phyloP scores from a whole-genome alignment of 2,329 filamentous ascomycete species.

The Byssoonygena ceratinophila region DNA sequence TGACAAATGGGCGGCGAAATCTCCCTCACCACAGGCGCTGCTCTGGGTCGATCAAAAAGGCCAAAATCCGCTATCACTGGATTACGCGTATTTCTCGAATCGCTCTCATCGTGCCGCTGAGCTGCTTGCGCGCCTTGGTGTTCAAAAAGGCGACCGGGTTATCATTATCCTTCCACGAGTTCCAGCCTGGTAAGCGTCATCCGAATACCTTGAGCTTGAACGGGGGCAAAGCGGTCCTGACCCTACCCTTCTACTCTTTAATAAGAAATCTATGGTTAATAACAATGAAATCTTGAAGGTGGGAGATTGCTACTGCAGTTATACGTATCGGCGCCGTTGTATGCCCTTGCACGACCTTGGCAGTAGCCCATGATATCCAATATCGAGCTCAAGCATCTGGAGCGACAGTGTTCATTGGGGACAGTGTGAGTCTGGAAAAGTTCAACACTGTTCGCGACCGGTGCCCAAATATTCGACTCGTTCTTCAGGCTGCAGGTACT shows the following conservation, averaged over 20 bases:
- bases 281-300: slow-evolving; percentile 21
- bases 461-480: slow-evolving; percentile 26
- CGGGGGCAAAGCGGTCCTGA: no score
- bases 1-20: slow-evolving; percentile 30
- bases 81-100: slow-evolving; percentile 29
- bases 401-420: slow-evolving; percentile 33
- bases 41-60: slow-evolving; percentile 32
- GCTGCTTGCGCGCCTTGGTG: slow-evolving; percentile 26
- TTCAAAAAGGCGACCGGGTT: slow-evolving; percentile 27
- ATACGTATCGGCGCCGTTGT: slow-evolving; percentile 30
- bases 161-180: slow-evolving; percentile 31
- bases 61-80: slow-evolving; percentile 22
- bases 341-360: slow-evolving; percentile 31
- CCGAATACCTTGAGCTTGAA: no score
- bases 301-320: slow-evolving; percentile 33
- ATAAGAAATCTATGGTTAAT: no score
- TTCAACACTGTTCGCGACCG: slow-evolving; percentile 24
- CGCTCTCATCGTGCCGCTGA: slow-evolving; percentile 30
- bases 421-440: slow-evolving; percentile 27
- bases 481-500: slow-evolving; percentile 26
- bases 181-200: slow-evolving; percentile 24
- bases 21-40: slow-evolving; percentile 26
- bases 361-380: slow-evolving; percentile 33
- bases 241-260: no score
- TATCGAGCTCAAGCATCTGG: slow-evolving; percentile 27